Evolutionary conservation across 345 rosid species (phyloP), one percentile per base, ranked within the genome.

Genomic region (Linum lewisii): DNA sequence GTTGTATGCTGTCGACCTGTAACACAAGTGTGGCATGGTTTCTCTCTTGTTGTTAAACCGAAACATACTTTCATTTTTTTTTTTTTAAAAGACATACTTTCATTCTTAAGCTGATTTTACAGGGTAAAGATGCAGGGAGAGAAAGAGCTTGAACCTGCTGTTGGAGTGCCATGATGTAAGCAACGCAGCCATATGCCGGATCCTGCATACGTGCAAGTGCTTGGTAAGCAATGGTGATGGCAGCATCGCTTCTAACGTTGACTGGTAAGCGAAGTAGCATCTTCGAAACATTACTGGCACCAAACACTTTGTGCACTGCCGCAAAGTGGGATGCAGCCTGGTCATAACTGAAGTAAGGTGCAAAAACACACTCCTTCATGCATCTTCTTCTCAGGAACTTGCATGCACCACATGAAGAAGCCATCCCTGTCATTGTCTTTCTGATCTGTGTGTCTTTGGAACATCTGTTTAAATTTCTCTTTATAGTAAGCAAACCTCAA

Each of bases 371-470:
- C 21, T 78, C 90, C 23, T 47, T 75, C 8, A 76, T 72, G 75
- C 94, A 86, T 65, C 73, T 86, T 71, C 94, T 83, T 73, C 94
- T 78, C 32, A 86, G 75, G 72, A 83, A 86, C 66, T 81, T 86
- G 85, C 94, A 86, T 42, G 94, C 94, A 64, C 94, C 94, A 63
- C 94, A 86, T 24, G 94, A 86, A 63, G 85, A 80, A 64, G 90
- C 85, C 50, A 70, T 64, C 69, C 87, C 87, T 73, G 78, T 77
- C 94, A 86, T 86, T 81, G 51, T 78, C 80, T 72, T 67, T 15
- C 52, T 59, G 69, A 42, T 74, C 51, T 57, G 63, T 70, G 60
- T 57, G 54, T 71, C 70, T 57, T 63, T 53, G 63, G 67, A 77
- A 55, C 50, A 59, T 62, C 61, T 58, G 70, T 60, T 57, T 55